phyloP scores from a whole-genome alignment of 1,284 basidiomycete genomes.

The Naganishia liquefaciens region DNA sequence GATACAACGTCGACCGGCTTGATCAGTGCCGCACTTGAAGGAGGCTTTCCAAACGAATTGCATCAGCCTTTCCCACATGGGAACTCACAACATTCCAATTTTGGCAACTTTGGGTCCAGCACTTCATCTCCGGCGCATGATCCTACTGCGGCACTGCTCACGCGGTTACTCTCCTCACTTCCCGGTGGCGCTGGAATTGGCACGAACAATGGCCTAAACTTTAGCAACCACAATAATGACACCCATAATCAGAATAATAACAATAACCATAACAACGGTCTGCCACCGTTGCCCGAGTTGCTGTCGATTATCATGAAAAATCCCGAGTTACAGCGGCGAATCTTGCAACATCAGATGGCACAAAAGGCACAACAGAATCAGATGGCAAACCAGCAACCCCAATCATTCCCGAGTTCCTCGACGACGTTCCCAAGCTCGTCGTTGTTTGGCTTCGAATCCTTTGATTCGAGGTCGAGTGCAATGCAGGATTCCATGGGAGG shows the following conservation, averaged over 20 bases:
- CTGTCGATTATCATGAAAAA: constrained; percentile 25
- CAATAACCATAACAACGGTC: constrained; percentile 3
- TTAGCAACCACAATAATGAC: constrained; percentile 5
- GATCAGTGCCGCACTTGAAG: constrained; percentile 19
- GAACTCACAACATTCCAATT: constrained; percentile 6
- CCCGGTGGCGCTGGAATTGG: background rate
- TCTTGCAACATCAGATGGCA: constrained; percentile 24
- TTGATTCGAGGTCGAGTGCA: constrained; percentile 1
- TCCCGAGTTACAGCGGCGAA: constrained; percentile 22
- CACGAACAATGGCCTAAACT: too few relatives aligned
- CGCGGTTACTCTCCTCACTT: constrained; percentile 5
- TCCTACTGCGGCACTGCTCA: constrained; percentile 16
- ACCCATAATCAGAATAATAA: background rate
- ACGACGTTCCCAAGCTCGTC: constrained; percentile 12
- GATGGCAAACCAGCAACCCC: constrained; percentile 15
- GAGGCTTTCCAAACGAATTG: constrained; percentile 11
- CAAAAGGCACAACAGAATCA: constrained; percentile 26
- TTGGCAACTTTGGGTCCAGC: constrained; percentile 16
- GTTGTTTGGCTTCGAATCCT: constrained; percentile 16
- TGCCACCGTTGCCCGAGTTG: constrained; percentile 19
- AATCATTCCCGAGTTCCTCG: constrained; percentile 15
- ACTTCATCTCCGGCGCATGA: background rate
- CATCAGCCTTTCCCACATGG: constrained; percentile 19
- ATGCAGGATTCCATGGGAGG: background rate
- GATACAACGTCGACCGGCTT: constrained; percentile 10